These are phyloP conservation scores for Fusarium decemcellulare DNA, from an alignment of 2,329 filamentous ascomycete genomes.

Conservation along the genomic window DNA sequence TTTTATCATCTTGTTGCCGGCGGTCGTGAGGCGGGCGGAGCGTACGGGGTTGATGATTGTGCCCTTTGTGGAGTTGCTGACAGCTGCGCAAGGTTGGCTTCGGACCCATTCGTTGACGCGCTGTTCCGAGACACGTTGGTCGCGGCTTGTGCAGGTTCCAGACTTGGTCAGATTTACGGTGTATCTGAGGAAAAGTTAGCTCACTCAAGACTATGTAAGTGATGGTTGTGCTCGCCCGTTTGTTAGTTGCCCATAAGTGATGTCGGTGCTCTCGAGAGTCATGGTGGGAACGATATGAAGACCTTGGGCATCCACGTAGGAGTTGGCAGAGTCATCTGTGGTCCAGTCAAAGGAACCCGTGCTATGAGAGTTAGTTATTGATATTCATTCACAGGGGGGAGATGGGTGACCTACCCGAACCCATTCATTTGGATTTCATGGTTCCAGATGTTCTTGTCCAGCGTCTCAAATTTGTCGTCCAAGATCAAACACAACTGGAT, in stretches of 20 bases:
- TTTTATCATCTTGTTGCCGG: conserved; percentile 60
- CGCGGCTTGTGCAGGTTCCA: conserved; percentile 39
- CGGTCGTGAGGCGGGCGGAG: conserved; percentile 59
- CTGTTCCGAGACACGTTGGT: conserved; percentile 55
- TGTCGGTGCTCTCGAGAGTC: conserved; percentile 50
- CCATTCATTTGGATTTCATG: conserved; percentile 59
- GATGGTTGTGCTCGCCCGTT: conserved; percentile 24
- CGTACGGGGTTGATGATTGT: conserved; percentile 64
- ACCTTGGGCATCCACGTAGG: conserved; percentile 60
- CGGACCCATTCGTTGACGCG: conserved; percentile 27
- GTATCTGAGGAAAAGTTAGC: conserved; percentile 39
- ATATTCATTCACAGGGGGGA: accelerated
- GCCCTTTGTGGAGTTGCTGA: conserved; percentile 58
- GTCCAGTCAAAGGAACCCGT: conserved; percentile 67
- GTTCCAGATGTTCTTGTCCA: conserved; percentile 57
- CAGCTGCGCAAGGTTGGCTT: conserved; percentile 51
- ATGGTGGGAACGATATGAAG: conserved; percentile 67
- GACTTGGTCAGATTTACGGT: conserved; percentile 60
- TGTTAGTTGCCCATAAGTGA: conserved; percentile 52
- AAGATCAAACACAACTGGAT: conserved; percentile 42
- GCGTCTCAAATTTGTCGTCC: conserved; percentile 46
- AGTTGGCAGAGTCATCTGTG: conserved; percentile 60
- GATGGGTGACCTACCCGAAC: conserved; percentile 51
- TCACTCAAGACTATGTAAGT: no score
- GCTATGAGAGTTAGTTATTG: conserved; percentile 14